Conservation (phyloP, 345 rosid species). For the Euphorbia tirucalli region DNA sequence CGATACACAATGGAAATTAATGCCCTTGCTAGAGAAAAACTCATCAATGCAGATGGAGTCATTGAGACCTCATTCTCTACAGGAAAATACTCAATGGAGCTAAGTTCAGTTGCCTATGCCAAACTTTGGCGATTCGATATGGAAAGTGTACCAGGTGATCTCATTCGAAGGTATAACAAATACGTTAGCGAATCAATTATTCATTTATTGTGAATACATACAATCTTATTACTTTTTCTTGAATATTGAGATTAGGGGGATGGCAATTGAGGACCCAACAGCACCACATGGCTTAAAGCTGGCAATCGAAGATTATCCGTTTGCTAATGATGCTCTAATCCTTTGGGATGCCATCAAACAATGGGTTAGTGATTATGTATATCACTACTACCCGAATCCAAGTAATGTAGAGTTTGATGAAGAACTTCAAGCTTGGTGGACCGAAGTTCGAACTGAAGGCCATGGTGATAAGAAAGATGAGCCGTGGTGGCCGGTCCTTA, state of each 20-base stretch:
- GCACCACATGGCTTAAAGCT: slow-evolving; percentile 32
- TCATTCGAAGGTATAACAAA: slow-evolving; percentile 22
- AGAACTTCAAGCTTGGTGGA: slow-evolving; percentile 44
- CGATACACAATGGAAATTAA: slow-evolving; percentile 74
- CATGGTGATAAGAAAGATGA: slow-evolving; percentile 21
- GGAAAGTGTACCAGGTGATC: slow-evolving; percentile 46
- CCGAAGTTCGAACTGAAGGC: slow-evolving; percentile 28
- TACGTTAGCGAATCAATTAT: too few species aligned
- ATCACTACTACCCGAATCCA: slow-evolving; percentile 27
- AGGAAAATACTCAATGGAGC: slow-evolving; percentile 45
- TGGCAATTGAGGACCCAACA: slow-evolving; percentile 27
- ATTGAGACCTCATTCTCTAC: slow-evolving; percentile 56
- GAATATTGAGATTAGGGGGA: slow-evolving; percentile 32
- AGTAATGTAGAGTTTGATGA: slow-evolving; percentile 14
- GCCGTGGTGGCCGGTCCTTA: slow-evolving; percentile 21
- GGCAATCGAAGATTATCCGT: slow-evolving; percentile 34
- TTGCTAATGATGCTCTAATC: slow-evolving; percentile 32
- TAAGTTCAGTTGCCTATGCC: slow-evolving; percentile 49
- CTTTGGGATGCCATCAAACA: slow-evolving; percentile 30
- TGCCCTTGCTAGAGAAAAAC: slow-evolving; percentile 51
- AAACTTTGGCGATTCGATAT: slow-evolving; percentile 46
- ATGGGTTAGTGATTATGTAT: slow-evolving; percentile 29
- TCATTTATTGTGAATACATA: too few species aligned
- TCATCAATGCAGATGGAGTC: slow-evolving; percentile 52
- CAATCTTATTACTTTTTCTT: too few species aligned